Evolutionary conservation across 2,329 filamentous ascomycete genomes (phyloP).

Genomic region (Biscogniauxia marginata): DNA sequence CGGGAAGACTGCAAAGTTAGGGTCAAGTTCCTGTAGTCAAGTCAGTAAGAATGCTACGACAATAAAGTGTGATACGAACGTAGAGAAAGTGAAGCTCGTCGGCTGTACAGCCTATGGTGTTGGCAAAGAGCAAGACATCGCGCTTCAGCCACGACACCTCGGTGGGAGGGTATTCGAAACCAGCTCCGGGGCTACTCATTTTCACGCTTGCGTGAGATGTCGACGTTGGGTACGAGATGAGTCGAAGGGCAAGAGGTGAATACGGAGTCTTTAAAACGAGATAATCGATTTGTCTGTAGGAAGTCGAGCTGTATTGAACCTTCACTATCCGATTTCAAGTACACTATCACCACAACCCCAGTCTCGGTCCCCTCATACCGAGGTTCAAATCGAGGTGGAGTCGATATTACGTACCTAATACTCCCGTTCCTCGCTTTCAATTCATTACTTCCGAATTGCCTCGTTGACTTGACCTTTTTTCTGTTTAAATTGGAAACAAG

Average conservation of each 20-base stretch:
- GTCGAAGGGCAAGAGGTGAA: not conserved
- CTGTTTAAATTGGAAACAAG: no score
- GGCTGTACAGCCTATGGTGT: conserved; percentile 80
- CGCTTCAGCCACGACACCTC: conserved; percentile 84
- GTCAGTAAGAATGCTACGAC: conserved; percentile 3
- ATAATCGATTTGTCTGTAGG: no score
- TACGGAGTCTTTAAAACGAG: no score
- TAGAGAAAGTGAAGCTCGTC: conserved; percentile 93
- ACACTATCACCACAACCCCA: conserved; percentile 1
- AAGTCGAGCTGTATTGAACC: no score
- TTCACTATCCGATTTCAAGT: not conserved
- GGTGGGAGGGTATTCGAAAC: conserved; percentile 75
- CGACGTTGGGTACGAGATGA: not conserved
- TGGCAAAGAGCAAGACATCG: conserved; percentile 85
- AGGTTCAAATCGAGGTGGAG: conserved; percentile 14
- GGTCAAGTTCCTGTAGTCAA: conserved; percentile 71
- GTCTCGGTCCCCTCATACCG: conserved; percentile 11
- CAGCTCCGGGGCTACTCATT: conserved; percentile 57
- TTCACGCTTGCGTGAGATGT: conserved; percentile 7
- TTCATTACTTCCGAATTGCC: not conserved
- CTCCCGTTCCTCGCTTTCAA: not conserved
- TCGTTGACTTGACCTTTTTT: no score
- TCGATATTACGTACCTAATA: not conserved
- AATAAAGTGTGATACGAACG: conserved; percentile 42
- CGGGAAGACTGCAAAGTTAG: conserved; percentile 82